A percentile compares a stretch with the other conserved stretches of the same genome.
phyloP scores from a whole-genome alignment of 1,139 yeast species.

The Entelexis sorbosivorans region DNA sequence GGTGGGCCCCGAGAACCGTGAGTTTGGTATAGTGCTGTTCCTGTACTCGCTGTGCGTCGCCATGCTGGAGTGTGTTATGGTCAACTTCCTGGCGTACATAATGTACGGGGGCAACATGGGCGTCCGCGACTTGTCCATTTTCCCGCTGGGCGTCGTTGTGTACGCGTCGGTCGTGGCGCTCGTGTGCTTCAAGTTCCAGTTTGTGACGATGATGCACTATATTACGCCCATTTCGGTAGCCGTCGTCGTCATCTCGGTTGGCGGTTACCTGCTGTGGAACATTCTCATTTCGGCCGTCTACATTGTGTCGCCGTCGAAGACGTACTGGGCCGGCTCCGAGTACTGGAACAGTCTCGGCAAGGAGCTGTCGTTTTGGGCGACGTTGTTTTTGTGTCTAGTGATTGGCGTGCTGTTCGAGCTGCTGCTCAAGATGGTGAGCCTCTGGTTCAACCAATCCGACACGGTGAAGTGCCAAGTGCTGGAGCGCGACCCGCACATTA shows the following conservation, averaged over 20 bases:
- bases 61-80: conserved; percentile 57
- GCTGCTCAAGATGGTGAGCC: conserved; percentile 46
- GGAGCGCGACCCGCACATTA: conserved; percentile 58
- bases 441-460: conserved; percentile 54
- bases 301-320: conserved; percentile 45
- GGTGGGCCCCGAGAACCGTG: conserved; percentile 63
- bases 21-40: conserved; percentile 61
- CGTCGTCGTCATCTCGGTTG: conserved; percentile 59
- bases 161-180: conserved; percentile 62
- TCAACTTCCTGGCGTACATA: conserved; percentile 56
- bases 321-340: conserved; percentile 65
- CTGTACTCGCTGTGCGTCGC: conserved; percentile 73
- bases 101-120: conserved; percentile 77
- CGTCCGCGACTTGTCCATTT: conserved; percentile 56
- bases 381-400: conserved; percentile 45
- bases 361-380: conserved; percentile 80
- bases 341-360: conserved; percentile 59
- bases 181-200: conserved; percentile 66
- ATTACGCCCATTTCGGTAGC: conserved; percentile 63
- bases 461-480: conserved; percentile 66
- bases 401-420: conserved; percentile 49
- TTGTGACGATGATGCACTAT: conserved; percentile 68
- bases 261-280: conserved; percentile 87
- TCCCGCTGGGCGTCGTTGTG: conserved; percentile 68
- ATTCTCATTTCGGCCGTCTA: conserved; percentile 62